These are phyloP conservation scores for Farysia itapuensis DNA, from an alignment of 1,284 basidiomycete genomes.

Conservation along the genomic window DNA sequence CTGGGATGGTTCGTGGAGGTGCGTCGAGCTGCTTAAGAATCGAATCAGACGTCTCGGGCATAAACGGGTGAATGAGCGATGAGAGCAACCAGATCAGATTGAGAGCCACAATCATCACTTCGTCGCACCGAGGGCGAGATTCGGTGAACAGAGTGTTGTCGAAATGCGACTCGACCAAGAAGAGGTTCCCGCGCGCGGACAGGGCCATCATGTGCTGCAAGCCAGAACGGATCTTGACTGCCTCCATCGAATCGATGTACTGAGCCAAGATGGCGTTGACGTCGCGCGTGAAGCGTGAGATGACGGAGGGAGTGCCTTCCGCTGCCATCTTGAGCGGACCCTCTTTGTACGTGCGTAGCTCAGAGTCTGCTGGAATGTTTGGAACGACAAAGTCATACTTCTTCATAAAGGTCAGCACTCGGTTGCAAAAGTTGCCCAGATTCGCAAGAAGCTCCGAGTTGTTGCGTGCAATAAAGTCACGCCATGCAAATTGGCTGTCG, in stretches of 20 bases:
- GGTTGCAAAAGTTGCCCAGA: constrained; percentile 98
- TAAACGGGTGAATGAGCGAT: constrained; percentile 87
- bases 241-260: constrained; percentile 86
- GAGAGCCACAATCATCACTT: constrained; percentile 81
- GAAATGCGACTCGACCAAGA: constrained; percentile 86
- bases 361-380: constrained; percentile 37
- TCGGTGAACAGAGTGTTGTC: constrained; percentile 85
- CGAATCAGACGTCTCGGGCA: constrained; percentile 82
- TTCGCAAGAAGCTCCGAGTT: constrained; percentile 95
- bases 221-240: constrained; percentile 83
- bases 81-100: constrained; percentile 93
- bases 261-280: constrained; percentile 78
- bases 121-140: constrained; percentile 80
- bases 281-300: constrained; percentile 70
- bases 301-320: constrained; percentile 19
- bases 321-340: constrained; percentile 23
- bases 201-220: constrained; percentile 86
- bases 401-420: constrained; percentile 86
- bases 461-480: constrained; percentile 88
- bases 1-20: constrained; percentile 71
- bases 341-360: constrained; percentile 35
- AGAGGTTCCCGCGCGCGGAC: constrained; percentile 88
- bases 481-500: constrained; percentile 96
- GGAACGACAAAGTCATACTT: constrained; percentile 79
- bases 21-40: constrained; percentile 89